A percentile compares a stretch with the other conserved stretches of the same genome.
Evolutionary conservation across 2,329 filamentous ascomycete species (phyloP).

Genomic region (Leptodontidium sp.): DNA sequence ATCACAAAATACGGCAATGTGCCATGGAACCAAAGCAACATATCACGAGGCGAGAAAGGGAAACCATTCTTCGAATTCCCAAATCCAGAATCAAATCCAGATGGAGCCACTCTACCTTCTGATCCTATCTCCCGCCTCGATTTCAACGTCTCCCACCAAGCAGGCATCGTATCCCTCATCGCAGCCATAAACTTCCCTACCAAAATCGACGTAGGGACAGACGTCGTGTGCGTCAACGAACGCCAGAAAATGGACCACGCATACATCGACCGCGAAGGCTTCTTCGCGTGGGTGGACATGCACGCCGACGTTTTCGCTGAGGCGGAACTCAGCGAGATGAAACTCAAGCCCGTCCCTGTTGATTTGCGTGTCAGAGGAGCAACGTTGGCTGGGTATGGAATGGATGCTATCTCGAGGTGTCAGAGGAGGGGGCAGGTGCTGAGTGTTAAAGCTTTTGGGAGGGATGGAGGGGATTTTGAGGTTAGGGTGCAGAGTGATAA

Average conservation of each 20-base stretch:
- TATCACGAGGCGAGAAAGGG: conserved; percentile 60
- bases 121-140: conserved; percentile 47
- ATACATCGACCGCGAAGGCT: conserved; percentile 65
- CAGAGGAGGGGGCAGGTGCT: conserved; percentile 38
- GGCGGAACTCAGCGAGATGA: conserved; percentile 69
- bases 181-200: conserved; percentile 50
- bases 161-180: conserved; percentile 74
- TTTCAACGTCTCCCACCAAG: conserved; percentile 85
- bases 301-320: conserved; percentile 74
- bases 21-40: conserved; percentile 65
- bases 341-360: conserved; percentile 46
- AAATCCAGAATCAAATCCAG: background rate
- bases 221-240: conserved; percentile 78
- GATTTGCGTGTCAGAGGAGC: conserved; percentile 26
- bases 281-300: conserved; percentile 73
- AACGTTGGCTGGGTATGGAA: conserved; percentile 16
- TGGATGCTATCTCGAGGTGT: conserved; percentile 40
- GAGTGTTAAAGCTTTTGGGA: conserved; percentile 25
- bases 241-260: conserved; percentile 65
- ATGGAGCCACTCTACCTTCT: background rate
- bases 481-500: background rate
- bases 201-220: conserved; percentile 67
- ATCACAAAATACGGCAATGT: conserved; percentile 65
- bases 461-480: conserved; percentile 23
- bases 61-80: conserved; percentile 52